phyloP scores from a whole-genome alignment of 768 basidiomycete genomes.

The Paxillus ammoniavirescens region DNA sequence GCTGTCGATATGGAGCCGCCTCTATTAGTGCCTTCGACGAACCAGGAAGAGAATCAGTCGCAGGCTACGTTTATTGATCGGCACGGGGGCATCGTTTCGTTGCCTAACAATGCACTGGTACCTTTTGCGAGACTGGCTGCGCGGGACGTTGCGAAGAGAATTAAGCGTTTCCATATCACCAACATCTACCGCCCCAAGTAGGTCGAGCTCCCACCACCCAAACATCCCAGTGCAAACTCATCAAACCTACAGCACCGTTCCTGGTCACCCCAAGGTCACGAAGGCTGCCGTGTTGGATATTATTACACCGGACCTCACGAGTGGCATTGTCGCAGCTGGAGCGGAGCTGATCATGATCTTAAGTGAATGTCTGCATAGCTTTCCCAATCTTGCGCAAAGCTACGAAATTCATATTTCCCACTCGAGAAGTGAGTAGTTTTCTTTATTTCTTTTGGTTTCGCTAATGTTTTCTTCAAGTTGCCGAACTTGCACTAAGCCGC shows the following conservation, averaged over 20 bases:
- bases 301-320: conserved; percentile 67
- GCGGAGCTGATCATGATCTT: conserved; percentile 74
- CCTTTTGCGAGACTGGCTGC: conserved; percentile 87
- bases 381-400: conserved; percentile 63
- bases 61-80: conserved; percentile 78
- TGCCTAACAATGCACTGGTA: conserved; percentile 70
- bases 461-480: conserved; percentile 44
- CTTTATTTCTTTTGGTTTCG: background rate
- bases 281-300: conserved; percentile 85
- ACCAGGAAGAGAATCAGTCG: conserved; percentile 59
- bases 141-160: conserved; percentile 57
- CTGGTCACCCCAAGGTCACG: conserved; percentile 69
- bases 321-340: conserved; percentile 64
- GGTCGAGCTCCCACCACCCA: conserved; percentile 10
- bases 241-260: conserved; percentile 44
- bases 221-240: conserved; percentile 1
- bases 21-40: conserved; percentile 71
- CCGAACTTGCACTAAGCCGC: conserved; percentile 60
- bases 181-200: conserved; percentile 72
- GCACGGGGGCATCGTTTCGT: conserved; percentile 70
- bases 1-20: conserved; percentile 87
- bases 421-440: conserved; percentile 55
- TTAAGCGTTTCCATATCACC: conserved; percentile 81
- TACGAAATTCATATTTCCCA: conserved; percentile 83
- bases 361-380: conserved; percentile 64